Conservation (phyloP, 441 rosid genomes). For the Corymbia calophylla region DNA sequence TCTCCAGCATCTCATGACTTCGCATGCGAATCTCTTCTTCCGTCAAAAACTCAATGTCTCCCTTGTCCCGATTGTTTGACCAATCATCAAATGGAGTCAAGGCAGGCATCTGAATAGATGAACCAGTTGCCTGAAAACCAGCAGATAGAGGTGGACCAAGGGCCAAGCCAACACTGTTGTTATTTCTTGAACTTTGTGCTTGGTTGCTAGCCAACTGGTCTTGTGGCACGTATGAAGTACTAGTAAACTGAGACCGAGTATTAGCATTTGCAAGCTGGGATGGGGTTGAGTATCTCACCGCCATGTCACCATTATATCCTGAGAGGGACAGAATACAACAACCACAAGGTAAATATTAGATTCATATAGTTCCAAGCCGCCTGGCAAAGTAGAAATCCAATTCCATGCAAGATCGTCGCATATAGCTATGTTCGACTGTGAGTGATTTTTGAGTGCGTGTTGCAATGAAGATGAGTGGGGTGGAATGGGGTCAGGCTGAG, state of each 20-base stretch:
- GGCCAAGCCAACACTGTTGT: conserved; percentile 54
- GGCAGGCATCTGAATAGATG: conserved; percentile 43
- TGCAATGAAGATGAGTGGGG: not conserved
- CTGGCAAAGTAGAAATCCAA: not conserved
- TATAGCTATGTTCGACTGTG: not conserved
- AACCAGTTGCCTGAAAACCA: conserved; percentile 40
- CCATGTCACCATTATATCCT: conserved; percentile 55
- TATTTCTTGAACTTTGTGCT: conserved; percentile 31
- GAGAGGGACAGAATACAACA: not conserved
- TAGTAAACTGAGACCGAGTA: conserved; percentile 40
- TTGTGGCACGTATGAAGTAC: conserved; percentile 24
- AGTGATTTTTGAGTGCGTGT: not conserved
- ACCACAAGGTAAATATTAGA: not conserved
- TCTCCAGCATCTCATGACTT: conserved; percentile 97
- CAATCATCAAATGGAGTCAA: conserved; percentile 80
- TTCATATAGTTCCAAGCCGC: not conserved
- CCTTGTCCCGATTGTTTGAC: conserved; percentile 64
- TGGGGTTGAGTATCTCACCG: conserved; percentile 40
- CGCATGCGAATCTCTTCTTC: conserved; percentile 91
- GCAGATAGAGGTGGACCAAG: conserved; percentile 70
- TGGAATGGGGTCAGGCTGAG: not conserved
- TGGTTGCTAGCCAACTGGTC: conserved; percentile 48
- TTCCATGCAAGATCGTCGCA: not conserved
- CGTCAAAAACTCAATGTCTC: conserved; percentile 64
- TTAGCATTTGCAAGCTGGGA: conserved; percentile 51